Conservation (phyloP, 805 yeast species). For the Candida jianshihensis region DNA sequence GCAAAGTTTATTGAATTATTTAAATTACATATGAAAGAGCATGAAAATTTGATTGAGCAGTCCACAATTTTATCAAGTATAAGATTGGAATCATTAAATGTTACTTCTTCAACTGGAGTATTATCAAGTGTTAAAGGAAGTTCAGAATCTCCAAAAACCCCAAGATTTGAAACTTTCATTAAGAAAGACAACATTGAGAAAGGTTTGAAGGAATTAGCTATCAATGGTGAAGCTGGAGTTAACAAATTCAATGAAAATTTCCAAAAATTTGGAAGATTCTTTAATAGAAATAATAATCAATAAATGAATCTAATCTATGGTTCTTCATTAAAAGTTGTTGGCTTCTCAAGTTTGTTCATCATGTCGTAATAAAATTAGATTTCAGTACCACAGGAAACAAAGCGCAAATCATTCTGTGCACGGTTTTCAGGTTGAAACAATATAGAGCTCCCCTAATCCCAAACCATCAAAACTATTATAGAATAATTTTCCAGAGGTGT, state of each 20-base stretch:
- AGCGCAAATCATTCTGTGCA: too few species aligned
- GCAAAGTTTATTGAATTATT: constrained; percentile 19
- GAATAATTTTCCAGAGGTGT: too few species aligned
- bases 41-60: constrained; percentile 19
- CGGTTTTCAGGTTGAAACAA: too few species aligned
- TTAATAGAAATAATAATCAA: constrained; percentile 30
- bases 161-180: constrained; percentile 21
- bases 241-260: constrained; percentile 61
- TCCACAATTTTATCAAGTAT: constrained; percentile 22
- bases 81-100: constrained; percentile 7
- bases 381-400: too few species aligned
- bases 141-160: constrained; percentile 17
- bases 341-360: too few species aligned
- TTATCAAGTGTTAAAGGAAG: constrained; percentile 10
- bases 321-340: too few species aligned
- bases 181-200: constrained; percentile 27
- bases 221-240: constrained; percentile 53
- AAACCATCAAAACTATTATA: too few species aligned
- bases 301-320: too few species aligned
- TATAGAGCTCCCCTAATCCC: too few species aligned
- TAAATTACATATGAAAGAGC: constrained; percentile 20
- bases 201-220: constrained; percentile 30
- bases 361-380: too few species aligned
- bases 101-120: constrained; percentile 6
- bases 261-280: constrained; percentile 46